phyloP scores from a whole-genome alignment of 441 rosid species.

The Euphorbia corollata region DNA sequence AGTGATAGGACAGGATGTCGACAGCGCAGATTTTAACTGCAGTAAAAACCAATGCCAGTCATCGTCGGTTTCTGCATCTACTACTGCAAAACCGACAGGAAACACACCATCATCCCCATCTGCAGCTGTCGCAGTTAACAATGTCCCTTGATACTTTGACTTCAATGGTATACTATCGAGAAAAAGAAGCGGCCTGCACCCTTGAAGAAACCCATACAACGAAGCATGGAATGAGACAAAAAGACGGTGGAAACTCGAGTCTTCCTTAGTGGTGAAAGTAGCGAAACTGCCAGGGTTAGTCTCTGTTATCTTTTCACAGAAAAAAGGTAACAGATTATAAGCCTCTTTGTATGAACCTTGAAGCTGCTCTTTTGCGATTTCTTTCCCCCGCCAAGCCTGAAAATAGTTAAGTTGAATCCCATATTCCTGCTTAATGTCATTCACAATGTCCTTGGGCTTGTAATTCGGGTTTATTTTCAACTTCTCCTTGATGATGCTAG shows the following conservation, averaged over 20 bases:
- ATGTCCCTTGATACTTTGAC: slow-evolving; percentile 77
- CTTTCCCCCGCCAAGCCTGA: slow-evolving; percentile 96
- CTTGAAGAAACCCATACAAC: slow-evolving; percentile 58
- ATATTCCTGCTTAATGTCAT: slow-evolving; percentile 71
- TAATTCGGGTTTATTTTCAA: slow-evolving; percentile 67
- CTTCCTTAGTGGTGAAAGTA: slow-evolving; percentile 71
- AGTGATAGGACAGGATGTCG: slow-evolving; percentile 56
- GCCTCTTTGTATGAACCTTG: slow-evolving; percentile 89
- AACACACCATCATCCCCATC: slow-evolving; percentile 75
- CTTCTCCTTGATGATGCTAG: slow-evolving; percentile 85
- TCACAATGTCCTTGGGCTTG: slow-evolving; percentile 87
- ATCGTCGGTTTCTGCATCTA: slow-evolving; percentile 63
- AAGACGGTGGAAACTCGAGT: slow-evolving; percentile 82
- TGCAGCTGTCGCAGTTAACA: slow-evolving; percentile 74
- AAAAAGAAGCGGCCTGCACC: slow-evolving; percentile 82
- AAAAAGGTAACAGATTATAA: slow-evolving; percentile 66
- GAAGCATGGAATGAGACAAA: slow-evolving; percentile 83
- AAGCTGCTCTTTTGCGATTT: slow-evolving; percentile 87
- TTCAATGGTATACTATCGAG: slow-evolving; percentile 70
- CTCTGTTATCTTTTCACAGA: slow-evolving; percentile 76
- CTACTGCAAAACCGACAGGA: slow-evolving; percentile 80
- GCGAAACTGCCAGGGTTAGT: slow-evolving; percentile 84
- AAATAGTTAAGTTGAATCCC: slow-evolving; percentile 83
- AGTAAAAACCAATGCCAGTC: slow-evolving; percentile 92
- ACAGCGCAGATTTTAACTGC: slow-evolving; percentile 59